Percentiles rank a stretch among this genome's conserved stretches.
Conservation (phyloP, 2,329 filamentous ascomycete genomes). For the Pseudocercospora vitis region DNA sequence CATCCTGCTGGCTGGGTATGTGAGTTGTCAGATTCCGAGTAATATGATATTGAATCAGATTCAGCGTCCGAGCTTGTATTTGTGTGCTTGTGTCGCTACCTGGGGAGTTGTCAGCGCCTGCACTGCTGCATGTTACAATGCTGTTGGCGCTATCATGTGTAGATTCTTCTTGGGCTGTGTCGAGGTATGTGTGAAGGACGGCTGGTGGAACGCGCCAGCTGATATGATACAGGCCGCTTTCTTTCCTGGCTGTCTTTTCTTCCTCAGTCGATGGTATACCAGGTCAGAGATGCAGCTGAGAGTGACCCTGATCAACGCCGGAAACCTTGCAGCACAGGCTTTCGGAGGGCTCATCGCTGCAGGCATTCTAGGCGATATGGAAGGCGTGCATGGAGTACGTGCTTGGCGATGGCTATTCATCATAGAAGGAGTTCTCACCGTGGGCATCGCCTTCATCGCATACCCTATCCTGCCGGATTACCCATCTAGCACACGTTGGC, state of each 20-base stretch:
- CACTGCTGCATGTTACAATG: conserved; percentile 36
- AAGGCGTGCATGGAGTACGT: conserved; percentile 40
- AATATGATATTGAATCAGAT: conserved; percentile 48
- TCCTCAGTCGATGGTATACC: conserved; percentile 42
- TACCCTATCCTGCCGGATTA: conserved; percentile 29
- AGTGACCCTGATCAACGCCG: conserved; percentile 42
- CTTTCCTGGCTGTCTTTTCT: conserved; percentile 37
- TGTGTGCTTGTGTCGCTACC: conserved; percentile 40
- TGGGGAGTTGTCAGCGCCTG: conserved; percentile 44
- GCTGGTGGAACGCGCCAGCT: too few species aligned
- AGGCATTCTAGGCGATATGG: conserved; percentile 35
- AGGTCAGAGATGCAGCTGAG: conserved; percentile 42
- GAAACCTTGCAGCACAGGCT: conserved; percentile 42
- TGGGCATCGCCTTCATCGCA: conserved; percentile 11
- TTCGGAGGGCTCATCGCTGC: conserved; percentile 44
- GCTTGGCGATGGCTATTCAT: conserved; percentile 47
- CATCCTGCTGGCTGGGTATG: conserved; percentile 19
- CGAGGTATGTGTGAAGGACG: not conserved
- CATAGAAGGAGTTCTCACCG: conserved; percentile 16
- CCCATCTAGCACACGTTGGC: conserved; percentile 41
- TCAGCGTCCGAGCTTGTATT: conserved; percentile 42
- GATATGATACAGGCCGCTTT: conserved; percentile 33
- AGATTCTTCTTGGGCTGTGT: conserved; percentile 27
- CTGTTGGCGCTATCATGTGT: conserved; percentile 10
- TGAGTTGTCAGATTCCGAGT: conserved; percentile 43